Evolutionary conservation across 2,329 filamentous ascomycete genomes (phyloP), one percentile per base, ranked within the genome.

Genomic region (Apiospora arundinis): DNA sequence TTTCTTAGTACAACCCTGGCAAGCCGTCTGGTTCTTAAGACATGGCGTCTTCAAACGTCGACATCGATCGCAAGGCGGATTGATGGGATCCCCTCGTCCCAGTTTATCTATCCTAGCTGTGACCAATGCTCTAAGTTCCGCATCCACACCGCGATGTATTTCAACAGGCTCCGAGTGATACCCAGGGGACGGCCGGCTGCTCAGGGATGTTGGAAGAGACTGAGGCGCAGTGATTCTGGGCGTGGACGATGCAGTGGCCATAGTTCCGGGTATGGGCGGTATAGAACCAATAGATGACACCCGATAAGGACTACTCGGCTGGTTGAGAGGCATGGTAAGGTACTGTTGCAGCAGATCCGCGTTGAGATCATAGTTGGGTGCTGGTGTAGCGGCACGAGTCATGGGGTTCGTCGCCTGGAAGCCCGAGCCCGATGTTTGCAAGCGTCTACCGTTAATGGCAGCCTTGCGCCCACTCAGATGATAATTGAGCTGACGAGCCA

Each of bases 1-100:
- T 80, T 97, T 97, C 80, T 93, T 95, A 0, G 94, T 97, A 80
- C 94, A 97, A 28, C 93, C 94, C 80, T 92, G 90, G 78, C 95
- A 97, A 12, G 94, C 93, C 0, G 93, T 97, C 49, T 96, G 85
- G 74, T 97, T 93, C 82, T 97, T 97, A 66, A 95, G 85, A 73
- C 94, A 97, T 71, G 94, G 90, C 83, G 95, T 93, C 74, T 93
- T 91, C 21, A 97, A 85, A 42, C 94, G 88, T 63, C 94, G 88
- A 79, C 94, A 97, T 48, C 94, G 87, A 79, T 97, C 95, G 78
- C 94, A 97, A 0, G 94, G 93, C 14, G 94, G 95, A n/a, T 90
- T 82, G 67, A 97, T 93, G 7, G 89, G 85, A 70, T 94, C 92
- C 4, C 93, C 93, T 67, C 93, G 91, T 67, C 88, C 85, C 4